phyloP scores from a whole-genome alignment of 2,329 filamentous ascomycete species.

The Cercospora zeina region DNA sequence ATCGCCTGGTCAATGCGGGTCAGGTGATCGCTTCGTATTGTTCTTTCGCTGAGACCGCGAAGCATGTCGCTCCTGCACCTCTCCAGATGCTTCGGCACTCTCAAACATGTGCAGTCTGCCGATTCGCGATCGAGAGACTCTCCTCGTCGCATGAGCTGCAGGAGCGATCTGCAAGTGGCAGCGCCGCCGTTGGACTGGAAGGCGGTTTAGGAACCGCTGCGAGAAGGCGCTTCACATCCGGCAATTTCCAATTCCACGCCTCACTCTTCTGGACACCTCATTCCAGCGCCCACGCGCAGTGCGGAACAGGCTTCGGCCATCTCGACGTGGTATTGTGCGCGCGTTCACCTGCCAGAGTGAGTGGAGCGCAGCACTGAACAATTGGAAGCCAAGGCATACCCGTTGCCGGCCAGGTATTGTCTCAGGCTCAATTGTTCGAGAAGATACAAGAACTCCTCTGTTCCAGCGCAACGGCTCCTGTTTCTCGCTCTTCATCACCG shows the following conservation, averaged over 20 bases:
- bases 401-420: constrained; percentile 21
- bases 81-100: constrained; percentile 3
- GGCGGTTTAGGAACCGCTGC: not conserved
- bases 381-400: constrained; percentile 15
- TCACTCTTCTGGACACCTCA: constrained; percentile 4
- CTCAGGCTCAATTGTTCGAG: constrained; percentile 24
- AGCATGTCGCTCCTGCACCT: constrained; percentile 20
- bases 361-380: constrained; percentile 15
- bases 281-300: not conserved
- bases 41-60: constrained; percentile 19
- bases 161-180: constrained; percentile 1
- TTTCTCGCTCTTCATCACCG: constrained; percentile 23
- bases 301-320: not conserved
- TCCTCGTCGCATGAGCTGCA: not conserved
- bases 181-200: not conserved
- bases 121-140: not conserved
- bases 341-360: constrained; percentile 7
- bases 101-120: constrained; percentile 14
- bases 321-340: constrained; percentile 7
- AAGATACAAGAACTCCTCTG: constrained; percentile 28
- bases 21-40: constrained; percentile 21
- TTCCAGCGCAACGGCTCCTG: constrained; percentile 20
- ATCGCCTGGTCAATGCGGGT: not conserved
- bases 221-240: constrained; percentile 2
- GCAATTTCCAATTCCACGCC: constrained; percentile 12